Evolutionary conservation across 2,329 filamentous ascomycete species (phyloP).

Genomic region (Blumeria hordei): DNA sequence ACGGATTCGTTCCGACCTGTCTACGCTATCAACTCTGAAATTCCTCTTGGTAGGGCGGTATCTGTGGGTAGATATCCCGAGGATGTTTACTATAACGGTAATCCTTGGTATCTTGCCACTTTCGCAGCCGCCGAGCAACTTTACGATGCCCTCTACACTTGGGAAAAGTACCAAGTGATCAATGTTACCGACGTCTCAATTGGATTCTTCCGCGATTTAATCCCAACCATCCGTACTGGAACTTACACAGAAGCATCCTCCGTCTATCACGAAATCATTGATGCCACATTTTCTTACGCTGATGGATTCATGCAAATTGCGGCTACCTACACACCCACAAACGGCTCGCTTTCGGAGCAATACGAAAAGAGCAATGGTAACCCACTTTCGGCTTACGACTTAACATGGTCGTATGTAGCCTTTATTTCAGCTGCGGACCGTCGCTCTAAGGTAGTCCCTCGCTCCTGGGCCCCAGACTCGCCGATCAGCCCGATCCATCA

Average conservation of each 20-base stretch:
- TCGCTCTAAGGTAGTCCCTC: constrained; percentile 28
- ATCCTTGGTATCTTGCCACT: constrained; percentile 62
- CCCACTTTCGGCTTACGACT: constrained; percentile 37
- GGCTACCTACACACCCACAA: constrained; percentile 24
- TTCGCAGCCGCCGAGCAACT: constrained; percentile 59
- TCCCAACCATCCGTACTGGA: constrained; percentile 30
- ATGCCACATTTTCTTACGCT: constrained; percentile 37
- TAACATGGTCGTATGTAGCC: constrained; percentile 53
- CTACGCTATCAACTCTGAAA: constrained; percentile 45
- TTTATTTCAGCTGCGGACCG: constrained; percentile 39
- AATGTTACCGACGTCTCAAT: constrained; percentile 39
- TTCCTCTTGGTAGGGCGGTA: constrained; percentile 31
- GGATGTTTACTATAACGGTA: constrained; percentile 53
- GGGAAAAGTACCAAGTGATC: constrained; percentile 37
- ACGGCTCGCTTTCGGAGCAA: constrained; percentile 45
- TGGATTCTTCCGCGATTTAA: constrained; percentile 45
- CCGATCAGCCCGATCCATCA: constrained; percentile 6
- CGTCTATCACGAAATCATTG: constrained; percentile 37
- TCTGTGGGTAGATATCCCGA: constrained; percentile 45
- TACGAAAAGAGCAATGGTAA: constrained; percentile 28
- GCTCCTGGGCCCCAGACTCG: constrained; percentile 27
- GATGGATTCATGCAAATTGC: constrained; percentile 28
- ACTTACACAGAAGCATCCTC: constrained; percentile 35
- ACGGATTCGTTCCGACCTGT: constrained; percentile 51
- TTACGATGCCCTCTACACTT: constrained; percentile 51